Evolutionary conservation across 257 asterid species (phyloP).

Genomic region (Penstemon eatonii): DNA sequence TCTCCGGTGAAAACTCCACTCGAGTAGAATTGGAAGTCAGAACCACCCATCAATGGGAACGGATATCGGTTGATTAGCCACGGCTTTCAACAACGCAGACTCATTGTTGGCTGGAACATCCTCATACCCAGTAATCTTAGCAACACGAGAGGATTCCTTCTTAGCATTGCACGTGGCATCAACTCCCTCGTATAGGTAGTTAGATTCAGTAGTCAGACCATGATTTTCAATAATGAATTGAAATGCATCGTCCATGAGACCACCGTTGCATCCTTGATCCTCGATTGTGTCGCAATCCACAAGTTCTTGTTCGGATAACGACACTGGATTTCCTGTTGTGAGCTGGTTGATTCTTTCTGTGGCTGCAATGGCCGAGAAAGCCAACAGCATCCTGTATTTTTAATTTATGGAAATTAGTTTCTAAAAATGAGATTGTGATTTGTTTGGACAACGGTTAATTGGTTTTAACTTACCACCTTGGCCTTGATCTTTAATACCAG

Average conservation of each 20-base stretch:
- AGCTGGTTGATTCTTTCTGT: not conserved
- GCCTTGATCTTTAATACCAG: no score
- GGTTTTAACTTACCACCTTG: no score
- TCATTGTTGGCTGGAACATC: no score
- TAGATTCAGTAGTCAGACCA: slow-evolving; percentile 38
- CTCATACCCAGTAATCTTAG: no score
- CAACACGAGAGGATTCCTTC: no score
- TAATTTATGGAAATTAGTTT: no score
- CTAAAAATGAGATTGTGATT: no score
- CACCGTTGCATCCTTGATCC: slow-evolving; percentile 33
- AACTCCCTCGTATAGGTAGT: slow-evolving; percentile 29
- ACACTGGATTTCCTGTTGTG: not conserved
- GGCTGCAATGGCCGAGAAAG: slow-evolving; percentile 38
- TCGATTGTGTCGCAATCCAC: slow-evolving; percentile 31
- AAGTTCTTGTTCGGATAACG: slow-evolving; percentile 35
- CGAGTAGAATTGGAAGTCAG: slow-evolving; percentile 36
- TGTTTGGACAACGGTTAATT: no score
- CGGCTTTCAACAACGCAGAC: no score
- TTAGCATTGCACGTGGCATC: slow-evolving; percentile 30
- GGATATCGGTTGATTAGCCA: slow-evolving; percentile 23
- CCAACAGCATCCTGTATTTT: slow-evolving; percentile 7
- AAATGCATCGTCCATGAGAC: slow-evolving; percentile 17
- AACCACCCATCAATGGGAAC: slow-evolving; percentile 36
- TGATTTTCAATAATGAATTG: slow-evolving; percentile 26
- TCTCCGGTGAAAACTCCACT: slow-evolving; percentile 39